Evolutionary conservation across 345 rosid species (phyloP).

Genomic region (Cardamine chenopodiifolia): DNA sequence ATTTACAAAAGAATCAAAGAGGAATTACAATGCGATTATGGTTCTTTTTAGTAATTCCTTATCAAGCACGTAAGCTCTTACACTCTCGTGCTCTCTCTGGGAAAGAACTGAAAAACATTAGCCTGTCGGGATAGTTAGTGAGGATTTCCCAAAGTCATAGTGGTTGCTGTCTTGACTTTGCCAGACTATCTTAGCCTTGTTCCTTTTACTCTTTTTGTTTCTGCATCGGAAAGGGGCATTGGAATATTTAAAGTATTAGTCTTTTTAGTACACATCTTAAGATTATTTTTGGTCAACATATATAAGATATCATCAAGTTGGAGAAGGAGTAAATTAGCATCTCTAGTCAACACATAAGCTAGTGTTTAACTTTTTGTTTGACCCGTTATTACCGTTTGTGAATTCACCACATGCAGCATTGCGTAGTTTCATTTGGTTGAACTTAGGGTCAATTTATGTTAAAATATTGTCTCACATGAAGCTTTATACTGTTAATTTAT

Average conservation of each 20-base stretch:
- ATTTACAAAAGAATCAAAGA: too few species aligned
- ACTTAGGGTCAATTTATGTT: neutral
- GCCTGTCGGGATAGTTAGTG: too few species aligned
- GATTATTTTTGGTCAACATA: neutral
- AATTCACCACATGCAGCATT: constrained; percentile 28
- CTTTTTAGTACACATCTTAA: neutral
- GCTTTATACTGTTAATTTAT: neutral
- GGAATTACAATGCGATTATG: too few species aligned
- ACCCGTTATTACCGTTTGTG: constrained; percentile 31
- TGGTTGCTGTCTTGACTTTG: neutral
- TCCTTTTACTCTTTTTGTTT: constrained; percentile 1
- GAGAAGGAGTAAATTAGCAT: neutral
- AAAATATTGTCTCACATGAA: neutral
- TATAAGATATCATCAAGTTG: constrained; percentile 10
- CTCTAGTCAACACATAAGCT: constrained; percentile 1
- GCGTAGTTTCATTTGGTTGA: constrained; percentile 22
- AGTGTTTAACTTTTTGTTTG: constrained; percentile 16
- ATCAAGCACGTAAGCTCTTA: neutral
- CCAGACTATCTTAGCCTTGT: neutral
- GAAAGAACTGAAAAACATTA: too few species aligned
- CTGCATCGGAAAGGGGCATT: neutral
- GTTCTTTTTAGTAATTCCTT: neutral
- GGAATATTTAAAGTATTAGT: neutral
- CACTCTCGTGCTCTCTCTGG: neutral
- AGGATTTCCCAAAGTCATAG: too few species aligned